phyloP scores from a whole-genome alignment of 2,329 filamentous ascomycete genomes.

The Verticillium isaacii region DNA sequence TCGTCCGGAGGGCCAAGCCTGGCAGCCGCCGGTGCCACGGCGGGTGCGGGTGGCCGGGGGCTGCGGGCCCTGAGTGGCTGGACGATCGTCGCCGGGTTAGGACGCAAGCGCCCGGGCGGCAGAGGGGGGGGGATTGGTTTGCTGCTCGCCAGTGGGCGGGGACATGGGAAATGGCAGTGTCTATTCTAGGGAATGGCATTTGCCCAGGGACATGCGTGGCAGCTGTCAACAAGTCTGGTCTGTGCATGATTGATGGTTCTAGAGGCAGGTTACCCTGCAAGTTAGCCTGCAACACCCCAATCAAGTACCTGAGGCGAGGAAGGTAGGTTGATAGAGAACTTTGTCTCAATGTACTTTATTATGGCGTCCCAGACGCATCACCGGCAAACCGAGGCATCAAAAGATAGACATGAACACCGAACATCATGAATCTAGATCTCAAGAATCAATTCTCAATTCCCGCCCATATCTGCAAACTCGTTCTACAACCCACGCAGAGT shows the following conservation, averaged over 20 bases:
- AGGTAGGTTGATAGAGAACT: too few relatives aligned
- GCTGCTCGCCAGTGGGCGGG: background rate
- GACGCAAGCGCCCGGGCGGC: constrained; percentile 13
- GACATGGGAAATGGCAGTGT: background rate
- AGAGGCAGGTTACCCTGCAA: too few relatives aligned
- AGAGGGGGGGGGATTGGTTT: background rate
- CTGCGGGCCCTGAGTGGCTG: background rate
- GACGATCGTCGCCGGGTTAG: constrained; percentile 9
- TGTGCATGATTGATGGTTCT: too few relatives aligned
- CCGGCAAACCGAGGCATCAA: too few relatives aligned
- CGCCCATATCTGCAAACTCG: background rate
- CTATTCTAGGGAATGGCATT: background rate
- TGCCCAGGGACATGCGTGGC: background rate
- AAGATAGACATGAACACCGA: too few relatives aligned
- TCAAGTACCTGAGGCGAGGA: too few relatives aligned
- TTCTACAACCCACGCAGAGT: background rate
- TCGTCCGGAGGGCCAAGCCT: background rate
- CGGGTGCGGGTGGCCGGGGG: background rate
- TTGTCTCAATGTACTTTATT: too few relatives aligned
- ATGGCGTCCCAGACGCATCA: too few relatives aligned
- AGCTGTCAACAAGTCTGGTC: background rate
- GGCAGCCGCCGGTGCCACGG: background rate
- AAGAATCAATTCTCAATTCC: too few relatives aligned
- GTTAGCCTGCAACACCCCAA: too few relatives aligned
- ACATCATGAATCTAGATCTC: too few relatives aligned